Base-by-base conservation (phyloP, 192 early-diverging fungal genomes). In the Backusella sp. region DNA sequence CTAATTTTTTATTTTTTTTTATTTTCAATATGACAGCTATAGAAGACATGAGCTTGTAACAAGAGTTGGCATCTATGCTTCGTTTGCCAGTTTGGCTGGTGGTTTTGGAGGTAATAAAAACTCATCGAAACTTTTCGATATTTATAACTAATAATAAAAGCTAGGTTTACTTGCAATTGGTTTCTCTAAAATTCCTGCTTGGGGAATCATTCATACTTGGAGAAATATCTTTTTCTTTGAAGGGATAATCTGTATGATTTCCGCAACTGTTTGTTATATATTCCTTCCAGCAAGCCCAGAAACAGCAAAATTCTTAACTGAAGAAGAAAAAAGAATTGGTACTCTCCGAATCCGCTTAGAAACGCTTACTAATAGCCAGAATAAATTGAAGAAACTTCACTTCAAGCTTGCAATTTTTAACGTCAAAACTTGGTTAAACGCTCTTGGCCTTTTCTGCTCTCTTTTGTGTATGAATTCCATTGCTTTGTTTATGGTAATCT, bases 241-340 rank as follows among this genome's bases (percentile, higher is more conserved):
- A 39, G 69, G 69, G 6, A 44, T 70, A 26, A 37, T 70, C 21
- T 39, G 35, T 39, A 70, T 70, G 69, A 46, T 70, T n/a, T 6
- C 69, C 0, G 69, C 36, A 37, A 19, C 19, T 14, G 6, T 70
- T 28, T 70, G 69, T 19, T 88, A 59, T 68, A 79, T 77, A 44
- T 85, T 68, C 76, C 46, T 86, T 70, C 77, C 84, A 67, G 84
- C 83, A 49, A 81, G 77, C 46, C 83, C 87, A 6, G 73, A 76
- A 21, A 84, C 77, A 19, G 75, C 82, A 6, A 66, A 9, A 8
- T 87, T 67, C 68, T 67, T 87, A 62, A 85, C 59, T 28, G 12
- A 67, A 21, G 70, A 79, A 37, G 86, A 87, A 71, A 81, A 79
- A 66, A 62, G 77, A 35, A 46, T 82, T 67, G 82, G 77, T 39